Percentiles rank a stretch among this genome's conserved stretches.
Conservation (phyloP, 139 green algal species). For the Chlorella sp. region DNA sequence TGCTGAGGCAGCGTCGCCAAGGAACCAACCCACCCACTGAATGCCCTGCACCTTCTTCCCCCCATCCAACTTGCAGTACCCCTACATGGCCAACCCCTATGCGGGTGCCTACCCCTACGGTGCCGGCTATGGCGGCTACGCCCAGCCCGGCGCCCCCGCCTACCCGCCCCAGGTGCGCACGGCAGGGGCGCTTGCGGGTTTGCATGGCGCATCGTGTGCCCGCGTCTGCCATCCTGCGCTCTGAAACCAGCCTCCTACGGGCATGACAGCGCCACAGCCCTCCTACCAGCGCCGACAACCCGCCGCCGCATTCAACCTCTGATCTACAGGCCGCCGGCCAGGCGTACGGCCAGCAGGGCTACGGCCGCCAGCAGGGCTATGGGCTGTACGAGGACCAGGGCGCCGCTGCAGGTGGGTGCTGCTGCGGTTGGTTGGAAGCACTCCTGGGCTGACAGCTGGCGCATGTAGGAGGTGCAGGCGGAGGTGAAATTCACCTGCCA, state of each 20-base stretch:
- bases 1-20: too few relatives aligned
- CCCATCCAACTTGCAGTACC: background rate
- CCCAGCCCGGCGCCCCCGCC: conserved; percentile 8
- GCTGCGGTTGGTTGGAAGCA: too few relatives aligned
- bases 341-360: conserved; percentile 15
- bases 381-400: too few relatives aligned
- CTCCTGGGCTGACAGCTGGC: too few relatives aligned
- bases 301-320: background rate
- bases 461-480: too few relatives aligned
- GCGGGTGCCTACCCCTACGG: background rate
- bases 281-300: background rate
- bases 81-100: conserved; percentile 36
- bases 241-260: too few relatives aligned
- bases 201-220: background rate
- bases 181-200: background rate
- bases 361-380: conserved; percentile 16
- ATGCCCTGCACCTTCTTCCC: background rate
- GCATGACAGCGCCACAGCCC: background rate
- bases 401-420: too few relatives aligned
- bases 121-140: conserved; percentile 4
- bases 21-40: too few relatives aligned
- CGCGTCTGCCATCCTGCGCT: background rate
- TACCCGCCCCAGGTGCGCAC: conserved; percentile 19
- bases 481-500: too few relatives aligned
- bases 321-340: background rate